Evolutionary conservation across 2,329 filamentous ascomycete genomes (phyloP).

Genomic region (Cytospora schulzeri): DNA sequence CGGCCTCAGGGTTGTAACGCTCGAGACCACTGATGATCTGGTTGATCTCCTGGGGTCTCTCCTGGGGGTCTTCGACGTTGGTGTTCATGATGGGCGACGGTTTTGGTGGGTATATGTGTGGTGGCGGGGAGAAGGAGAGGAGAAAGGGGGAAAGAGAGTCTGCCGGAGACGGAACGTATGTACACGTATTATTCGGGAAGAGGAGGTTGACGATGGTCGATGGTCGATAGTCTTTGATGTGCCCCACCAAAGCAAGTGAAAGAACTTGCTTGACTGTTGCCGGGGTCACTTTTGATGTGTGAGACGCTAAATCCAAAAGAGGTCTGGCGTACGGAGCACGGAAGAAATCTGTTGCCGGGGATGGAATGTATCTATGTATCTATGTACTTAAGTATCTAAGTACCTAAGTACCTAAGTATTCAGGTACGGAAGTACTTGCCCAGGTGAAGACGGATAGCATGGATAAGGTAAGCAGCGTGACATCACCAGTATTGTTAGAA

Average conservation of each 20-base stretch:
- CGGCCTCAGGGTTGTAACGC: constrained; percentile 97
- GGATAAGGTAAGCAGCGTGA: constrained; percentile 5
- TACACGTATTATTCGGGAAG: not conserved
- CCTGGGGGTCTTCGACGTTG: constrained; percentile 84
- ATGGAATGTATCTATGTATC: not conserved
- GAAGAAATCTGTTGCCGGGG: constrained; percentile 18
- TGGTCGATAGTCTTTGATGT: constrained; percentile 10
- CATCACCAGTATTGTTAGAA: constrained; percentile 14
- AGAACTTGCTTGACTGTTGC: not conserved
- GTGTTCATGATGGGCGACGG: constrained; percentile 53
- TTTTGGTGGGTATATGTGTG: constrained; percentile 28
- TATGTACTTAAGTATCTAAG: not conserved
- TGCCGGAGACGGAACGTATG: not conserved
- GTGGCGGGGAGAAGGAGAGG: constrained; percentile 17
- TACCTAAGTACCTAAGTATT: not conserved
- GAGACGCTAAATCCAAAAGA: constrained; percentile 5
- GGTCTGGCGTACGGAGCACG: constrained; percentile 16
- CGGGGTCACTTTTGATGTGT: constrained; percentile 18
- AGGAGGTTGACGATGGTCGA: constrained; percentile 14
- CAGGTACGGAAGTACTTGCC: not conserved
- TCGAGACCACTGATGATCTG: constrained; percentile 95
- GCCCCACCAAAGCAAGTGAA: constrained; percentile 19
- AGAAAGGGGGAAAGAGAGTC: not conserved
- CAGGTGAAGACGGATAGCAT: not conserved
- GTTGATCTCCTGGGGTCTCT: constrained; percentile 90